These are phyloP conservation scores for Oehlia diaphana DNA, from an alignment of 192 early-diverging fungal species.

Conservation along the genomic window DNA sequence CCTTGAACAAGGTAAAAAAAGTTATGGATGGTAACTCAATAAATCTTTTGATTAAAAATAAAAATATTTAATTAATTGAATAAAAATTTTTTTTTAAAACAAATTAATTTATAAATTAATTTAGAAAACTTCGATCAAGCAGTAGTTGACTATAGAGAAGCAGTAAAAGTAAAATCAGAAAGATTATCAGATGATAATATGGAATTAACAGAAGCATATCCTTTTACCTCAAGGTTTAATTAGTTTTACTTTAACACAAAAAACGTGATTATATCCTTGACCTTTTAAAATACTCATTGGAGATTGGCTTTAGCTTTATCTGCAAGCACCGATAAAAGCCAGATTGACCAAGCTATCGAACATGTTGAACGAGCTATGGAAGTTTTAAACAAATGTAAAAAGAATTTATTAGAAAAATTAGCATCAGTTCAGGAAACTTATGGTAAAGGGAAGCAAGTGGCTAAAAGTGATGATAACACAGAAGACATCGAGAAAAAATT, in stretches of 20 bases:
- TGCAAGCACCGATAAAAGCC: conserved; percentile 42
- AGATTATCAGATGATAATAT: conserved; percentile 52
- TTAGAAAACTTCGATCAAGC: conserved; percentile 71
- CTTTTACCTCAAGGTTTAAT: neutral
- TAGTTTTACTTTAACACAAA: neutral
- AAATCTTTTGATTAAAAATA: too few relatives aligned
- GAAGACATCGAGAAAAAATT: conserved; percentile 53
- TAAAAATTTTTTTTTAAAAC: too few relatives aligned
- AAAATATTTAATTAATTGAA: too few relatives aligned
- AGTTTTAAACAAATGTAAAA: conserved; percentile 55
- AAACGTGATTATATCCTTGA: neutral
- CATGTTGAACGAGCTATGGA: conserved; percentile 56
- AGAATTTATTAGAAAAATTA: conserved; percentile 38
- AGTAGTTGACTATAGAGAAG: conserved; percentile 56
- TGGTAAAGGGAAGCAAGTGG: conserved; percentile 51
- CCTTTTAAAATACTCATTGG: conserved; percentile 47
- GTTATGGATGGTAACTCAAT: too few relatives aligned
- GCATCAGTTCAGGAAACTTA: conserved; percentile 24
- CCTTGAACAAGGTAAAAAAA: conserved; percentile 70
- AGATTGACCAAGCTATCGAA: conserved; percentile 50
- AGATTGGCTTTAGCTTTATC: conserved; percentile 70
- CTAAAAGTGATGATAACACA: conserved; percentile 32
- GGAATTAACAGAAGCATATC: conserved; percentile 62
- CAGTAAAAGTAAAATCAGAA: conserved; percentile 54
- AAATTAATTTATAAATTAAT: neutral